Evolutionary conservation across 2,329 filamentous ascomycete species (phyloP).

Genomic region (Cercospora zeae-maydis): DNA sequence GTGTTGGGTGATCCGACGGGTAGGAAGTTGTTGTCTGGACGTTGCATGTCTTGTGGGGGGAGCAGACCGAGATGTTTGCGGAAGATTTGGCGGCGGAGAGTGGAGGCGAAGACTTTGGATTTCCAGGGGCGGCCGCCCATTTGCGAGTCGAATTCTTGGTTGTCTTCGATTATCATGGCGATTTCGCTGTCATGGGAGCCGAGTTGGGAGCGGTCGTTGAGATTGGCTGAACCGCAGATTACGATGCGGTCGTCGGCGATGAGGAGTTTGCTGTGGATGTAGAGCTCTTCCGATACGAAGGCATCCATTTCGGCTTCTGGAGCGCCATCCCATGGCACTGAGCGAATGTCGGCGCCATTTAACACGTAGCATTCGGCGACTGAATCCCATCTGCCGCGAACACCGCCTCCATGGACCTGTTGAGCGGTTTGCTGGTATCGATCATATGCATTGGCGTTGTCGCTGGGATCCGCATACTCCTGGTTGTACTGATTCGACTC

Average conservation of each 20-base stretch:
- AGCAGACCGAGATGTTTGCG: constrained; percentile 87
- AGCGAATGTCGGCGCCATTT: constrained; percentile 65
- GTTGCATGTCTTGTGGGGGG: constrained; percentile 66
- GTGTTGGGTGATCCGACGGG: constrained; percentile 56
- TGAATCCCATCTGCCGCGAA: constrained; percentile 64
- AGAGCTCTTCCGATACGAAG: constrained; percentile 61
- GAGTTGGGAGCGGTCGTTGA: constrained; percentile 72
- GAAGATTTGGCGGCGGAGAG: constrained; percentile 80
- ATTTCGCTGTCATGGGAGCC: constrained; percentile 84
- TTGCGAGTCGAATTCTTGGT: constrained; percentile 61
- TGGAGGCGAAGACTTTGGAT: constrained; percentile 72
- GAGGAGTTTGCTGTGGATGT: constrained; percentile 66
- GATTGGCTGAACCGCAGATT: constrained; percentile 73
- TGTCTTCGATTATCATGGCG: constrained; percentile 82
- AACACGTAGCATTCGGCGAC: constrained; percentile 83
- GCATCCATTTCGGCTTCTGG: constrained; percentile 56
- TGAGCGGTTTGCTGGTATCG: constrained; percentile 70
- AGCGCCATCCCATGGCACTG: constrained; percentile 57
- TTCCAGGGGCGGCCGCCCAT: constrained; percentile 72
- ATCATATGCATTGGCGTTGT: constrained; percentile 48
- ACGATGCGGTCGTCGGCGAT: constrained; percentile 80
- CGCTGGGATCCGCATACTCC: constrained; percentile 29
- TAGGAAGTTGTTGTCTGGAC: constrained; percentile 55
- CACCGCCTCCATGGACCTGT: constrained; percentile 46
- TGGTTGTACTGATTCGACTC: constrained; percentile 34